Evolutionary conservation across 1,139 yeast genomes (phyloP), one percentile per base, ranked within the genome.

Genomic region (Suhomyces atakaporum): DNA sequence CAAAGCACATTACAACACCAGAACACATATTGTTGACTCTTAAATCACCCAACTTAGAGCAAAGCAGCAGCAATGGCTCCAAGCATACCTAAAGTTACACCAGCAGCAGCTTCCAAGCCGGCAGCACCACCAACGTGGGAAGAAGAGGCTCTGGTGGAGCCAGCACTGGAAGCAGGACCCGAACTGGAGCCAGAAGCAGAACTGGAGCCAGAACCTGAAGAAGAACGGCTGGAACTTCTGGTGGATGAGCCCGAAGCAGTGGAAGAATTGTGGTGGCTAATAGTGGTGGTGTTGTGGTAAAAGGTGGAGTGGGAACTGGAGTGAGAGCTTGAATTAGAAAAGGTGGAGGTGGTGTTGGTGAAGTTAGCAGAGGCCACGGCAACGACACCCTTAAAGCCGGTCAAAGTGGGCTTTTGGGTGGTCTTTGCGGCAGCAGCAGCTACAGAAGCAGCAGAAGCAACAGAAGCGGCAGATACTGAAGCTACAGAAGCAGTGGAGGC

Each of bases 61-160:
- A 77, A 66, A 38, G 77, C 75, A 47, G 77, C 78, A 49, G 70
- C 58, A 30, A 73, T 66, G 44, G 76, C 61, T 54, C 80, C 82
- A 37, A 73, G 56, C 36, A 75, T 52, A 49, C 81, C 81, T 39
- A 75, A 53, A 15, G 75, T 62, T 39, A 73, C 58, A 30, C 75
- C 73, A 30, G 53, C 46, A 39, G 62, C 53, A 25, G 52, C 55
- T 49, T 67, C 66, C 43, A 47, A 45, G 35, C 51, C 60, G 31
- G 62, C 62, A 35, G 66, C 76, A 29, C 58, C 66, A 33, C 61
- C 63, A 18, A 43, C 42, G 26, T 56, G 43, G 12, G 56, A 39
- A 14, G 53, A 50, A 25, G 52, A 35, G 7, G 54, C 38, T 12
- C 20, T 22, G 16, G 33, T 14, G 20, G 31, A 8, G 31, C 33